Evolutionary conservation across 805 yeast genomes (phyloP).

Genomic region (Myxozyma monticola): DNA sequence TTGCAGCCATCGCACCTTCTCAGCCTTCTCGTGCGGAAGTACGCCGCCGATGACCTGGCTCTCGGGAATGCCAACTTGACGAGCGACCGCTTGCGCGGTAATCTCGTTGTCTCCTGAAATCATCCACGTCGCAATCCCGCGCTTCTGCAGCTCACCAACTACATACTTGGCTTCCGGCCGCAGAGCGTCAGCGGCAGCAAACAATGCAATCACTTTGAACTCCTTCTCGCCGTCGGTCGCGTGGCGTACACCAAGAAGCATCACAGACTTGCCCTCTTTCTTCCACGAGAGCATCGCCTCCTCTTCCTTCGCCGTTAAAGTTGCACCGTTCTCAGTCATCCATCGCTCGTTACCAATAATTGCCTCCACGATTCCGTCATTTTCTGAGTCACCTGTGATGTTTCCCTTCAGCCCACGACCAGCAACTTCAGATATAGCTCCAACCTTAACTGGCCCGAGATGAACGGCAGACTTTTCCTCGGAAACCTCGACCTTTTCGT

Average conservation of each 20-base stretch:
- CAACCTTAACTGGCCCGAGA: conserved; percentile 40
- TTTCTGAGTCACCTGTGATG: conserved; percentile 34
- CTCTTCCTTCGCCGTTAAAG: conserved; percentile 41
- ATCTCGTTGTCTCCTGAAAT: conserved; percentile 70
- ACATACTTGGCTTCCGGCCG: conserved; percentile 57
- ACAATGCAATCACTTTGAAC: conserved; percentile 47
- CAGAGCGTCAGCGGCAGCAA: conserved; percentile 59
- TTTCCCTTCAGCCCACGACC: conserved; percentile 62
- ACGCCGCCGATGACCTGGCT: conserved; percentile 65
- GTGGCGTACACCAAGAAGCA: conserved; percentile 50
- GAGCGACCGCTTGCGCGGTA: conserved; percentile 69
- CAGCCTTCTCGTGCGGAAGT: conserved; percentile 71
- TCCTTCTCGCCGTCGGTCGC: conserved; percentile 35
- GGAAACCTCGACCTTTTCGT: not conserved
- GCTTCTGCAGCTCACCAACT: conserved; percentile 43
- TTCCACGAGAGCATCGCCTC: conserved; percentile 55
- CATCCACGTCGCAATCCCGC: conserved; percentile 65
- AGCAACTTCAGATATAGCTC: conserved; percentile 53
- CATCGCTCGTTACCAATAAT: conserved; percentile 61
- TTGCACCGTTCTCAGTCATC: conserved; percentile 50
- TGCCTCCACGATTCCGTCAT: conserved; percentile 27
- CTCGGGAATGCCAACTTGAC: conserved; percentile 56
- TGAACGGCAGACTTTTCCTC: conserved; percentile 8
- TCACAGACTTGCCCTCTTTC: conserved; percentile 60
- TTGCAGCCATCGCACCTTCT: conserved; percentile 57